Conservation (phyloP, 2,329 filamentous ascomycete species). For the Tympanopsis confertula region DNA sequence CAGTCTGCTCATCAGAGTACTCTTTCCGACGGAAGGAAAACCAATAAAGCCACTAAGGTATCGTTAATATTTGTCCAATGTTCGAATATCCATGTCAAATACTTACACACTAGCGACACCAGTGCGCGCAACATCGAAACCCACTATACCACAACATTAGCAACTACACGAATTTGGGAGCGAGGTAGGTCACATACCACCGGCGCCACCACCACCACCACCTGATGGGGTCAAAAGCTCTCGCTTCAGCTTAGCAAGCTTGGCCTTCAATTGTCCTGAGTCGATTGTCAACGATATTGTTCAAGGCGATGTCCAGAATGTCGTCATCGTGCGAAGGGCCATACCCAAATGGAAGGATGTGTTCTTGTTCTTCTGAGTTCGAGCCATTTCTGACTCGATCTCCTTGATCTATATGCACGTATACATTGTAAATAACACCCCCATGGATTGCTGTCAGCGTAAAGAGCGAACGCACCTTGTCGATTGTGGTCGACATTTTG, state of each 20-base stretch:
- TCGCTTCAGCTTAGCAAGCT: slow-evolving; percentile 92
- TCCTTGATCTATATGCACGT: slow-evolving; percentile 67
- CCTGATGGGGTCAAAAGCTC: slow-evolving; percentile 78
- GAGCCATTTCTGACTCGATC: slow-evolving; percentile 94
- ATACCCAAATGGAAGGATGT: slow-evolving; percentile 79
- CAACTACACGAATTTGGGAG: background rate
- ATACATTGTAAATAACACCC: slow-evolving; percentile 18
- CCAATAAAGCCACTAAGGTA: slow-evolving; percentile 82
- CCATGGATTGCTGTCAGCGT: slow-evolving; percentile 1
- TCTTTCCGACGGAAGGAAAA: slow-evolving; percentile 96
- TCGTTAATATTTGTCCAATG: too few species aligned
- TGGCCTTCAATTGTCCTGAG: slow-evolving; percentile 72
- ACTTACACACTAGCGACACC: slow-evolving; percentile 74
- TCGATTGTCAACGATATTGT: background rate
- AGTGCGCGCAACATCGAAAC: slow-evolving; percentile 95
- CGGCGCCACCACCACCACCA: slow-evolving; percentile 64
- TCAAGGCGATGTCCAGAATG: background rate
- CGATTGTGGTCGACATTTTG: slow-evolving; percentile 91
- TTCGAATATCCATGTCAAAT: too few species aligned
- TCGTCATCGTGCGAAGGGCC: background rate
- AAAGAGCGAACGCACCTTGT: slow-evolving; percentile 56
- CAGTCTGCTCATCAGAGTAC: slow-evolving; percentile 87
- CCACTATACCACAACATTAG: slow-evolving; percentile 26
- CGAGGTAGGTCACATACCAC: slow-evolving; percentile 16
- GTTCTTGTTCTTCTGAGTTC: slow-evolving; percentile 94